Evolutionary conservation across 202 grass and related monocot genomes (phyloP).

Genomic region (Brachypodium distachyon): DNA sequence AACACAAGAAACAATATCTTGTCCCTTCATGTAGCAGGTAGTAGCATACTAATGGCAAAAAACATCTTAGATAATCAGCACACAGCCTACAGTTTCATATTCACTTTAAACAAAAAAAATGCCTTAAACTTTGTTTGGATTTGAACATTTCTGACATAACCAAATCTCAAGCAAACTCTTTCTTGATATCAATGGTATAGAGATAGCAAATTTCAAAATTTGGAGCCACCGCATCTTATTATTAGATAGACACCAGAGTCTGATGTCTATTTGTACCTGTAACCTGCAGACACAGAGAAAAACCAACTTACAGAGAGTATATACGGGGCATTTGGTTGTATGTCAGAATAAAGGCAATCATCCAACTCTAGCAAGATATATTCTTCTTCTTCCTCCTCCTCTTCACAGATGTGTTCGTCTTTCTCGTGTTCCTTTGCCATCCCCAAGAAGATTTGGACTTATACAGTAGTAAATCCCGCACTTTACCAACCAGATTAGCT

Average conservation of each 20-base stretch:
- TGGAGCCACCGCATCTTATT: background rate
- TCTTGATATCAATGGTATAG: background rate
- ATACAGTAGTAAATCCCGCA: background rate
- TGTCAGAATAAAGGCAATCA: constrained; percentile 55
- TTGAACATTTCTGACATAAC: background rate
- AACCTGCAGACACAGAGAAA: background rate
- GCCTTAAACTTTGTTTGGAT: background rate
- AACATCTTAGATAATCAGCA: background rate
- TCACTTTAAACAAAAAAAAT: background rate
- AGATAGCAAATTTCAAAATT: background rate
- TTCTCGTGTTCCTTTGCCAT: constrained; percentile 31
- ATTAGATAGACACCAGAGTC: background rate
- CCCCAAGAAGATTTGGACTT: background rate
- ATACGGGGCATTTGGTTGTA: constrained; percentile 54
- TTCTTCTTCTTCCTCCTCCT: constrained; percentile 50
- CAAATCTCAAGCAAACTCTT: background rate
- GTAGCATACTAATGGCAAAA: background rate
- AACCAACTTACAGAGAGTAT: constrained; percentile 57
- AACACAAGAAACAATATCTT: background rate
- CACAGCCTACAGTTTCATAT: background rate
- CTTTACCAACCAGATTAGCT: background rate
- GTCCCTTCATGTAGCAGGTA: background rate
- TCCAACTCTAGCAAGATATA: constrained; percentile 71
- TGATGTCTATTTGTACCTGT: background rate
- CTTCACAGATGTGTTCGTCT: constrained; percentile 15